Base-by-base conservation (phyloP, 108 stramenopile species). In the Nannochloropsis gaditana region DNA sequence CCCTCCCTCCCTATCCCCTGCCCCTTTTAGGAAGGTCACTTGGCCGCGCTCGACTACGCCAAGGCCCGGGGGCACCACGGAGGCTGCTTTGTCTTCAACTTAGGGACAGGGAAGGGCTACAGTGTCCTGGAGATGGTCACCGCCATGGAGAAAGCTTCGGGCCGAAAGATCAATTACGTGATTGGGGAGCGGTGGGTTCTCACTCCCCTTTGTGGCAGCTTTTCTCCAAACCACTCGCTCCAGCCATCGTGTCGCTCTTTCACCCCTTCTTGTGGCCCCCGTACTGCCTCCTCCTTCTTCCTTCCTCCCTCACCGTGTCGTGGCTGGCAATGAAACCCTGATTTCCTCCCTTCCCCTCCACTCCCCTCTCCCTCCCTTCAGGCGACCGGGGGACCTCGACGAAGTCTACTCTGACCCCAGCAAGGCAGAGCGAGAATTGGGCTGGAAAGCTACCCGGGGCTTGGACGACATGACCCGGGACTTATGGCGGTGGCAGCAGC, bases 381-480 rank as follows among this genome's bases (percentile, higher is more conserved):
- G 97, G 9, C 93, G 99, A 81, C 92, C 92, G 9, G 99, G 99
- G 44, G 99, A 99, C 89, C 96, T 99, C 82, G 95, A 95, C 79
- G 94, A 92, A 83, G 96, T 96, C 87, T 98, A 96, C 93, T 95
- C 97, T 1, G 96, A 98, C 90, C 92, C 97, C 9, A 89, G 87
- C n/a, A 85, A 89, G 83, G 97, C 99, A 45, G 92, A 93, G 87
- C 87, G 91, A 9, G 96, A 97, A 90, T 95, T 99, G 91, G 93
- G 92, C n/a, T 99, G 99, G 99, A 94, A 93, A 79, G 97, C 97
- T 17, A 93, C 90, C 83, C 88, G 87, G 41, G 92, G 91, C 82
- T 84, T 99, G 43, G 94, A 98, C 44, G 97, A 98, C 80, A 97
- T 97, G 97, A 96, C 95, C 86, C 82, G 90, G 80, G 97, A 98